A percentile compares a stretch with the other conserved stretches of the same genome.
phyloP scores from a whole-genome alignment of 2,329 filamentous ascomycete species.

The Bipolaris zeicola region DNA sequence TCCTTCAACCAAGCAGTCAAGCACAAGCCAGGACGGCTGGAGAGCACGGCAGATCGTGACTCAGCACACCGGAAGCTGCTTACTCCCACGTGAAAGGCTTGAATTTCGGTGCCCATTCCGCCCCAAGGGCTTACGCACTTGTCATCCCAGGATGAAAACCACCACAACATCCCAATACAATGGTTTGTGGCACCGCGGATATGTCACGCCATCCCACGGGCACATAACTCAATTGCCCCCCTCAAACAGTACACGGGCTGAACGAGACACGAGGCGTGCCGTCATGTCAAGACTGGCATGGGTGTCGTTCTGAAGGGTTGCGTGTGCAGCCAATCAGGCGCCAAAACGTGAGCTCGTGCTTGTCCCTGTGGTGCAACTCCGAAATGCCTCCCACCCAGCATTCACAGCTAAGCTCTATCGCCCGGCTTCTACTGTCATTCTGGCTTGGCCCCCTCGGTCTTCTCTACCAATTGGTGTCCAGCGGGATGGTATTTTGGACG shows the following conservation, averaged over 20 bases:
- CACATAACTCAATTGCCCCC: slow-evolving; percentile 9
- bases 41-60: background rate
- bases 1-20: background rate
- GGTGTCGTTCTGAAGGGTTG: slow-evolving; percentile 11
- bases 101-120: slow-evolving; percentile 1
- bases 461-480: slow-evolving; percentile 20
- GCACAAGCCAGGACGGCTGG: slow-evolving; percentile 1
- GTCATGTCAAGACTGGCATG: slow-evolving; percentile 12
- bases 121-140: background rate
- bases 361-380: slow-evolving; percentile 19
- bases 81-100: slow-evolving; percentile 11
- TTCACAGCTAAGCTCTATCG: slow-evolving; percentile 19
- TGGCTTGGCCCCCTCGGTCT: slow-evolving; percentile 9
- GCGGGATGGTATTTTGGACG: slow-evolving; percentile 15
- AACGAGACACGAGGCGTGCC: slow-evolving; percentile 17
- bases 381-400: slow-evolving; percentile 20
- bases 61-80: slow-evolving; percentile 1
- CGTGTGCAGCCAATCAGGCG: slow-evolving; percentile 18
- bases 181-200: slow-evolving; percentile 17
- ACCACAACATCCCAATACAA: slow-evolving; percentile 18
- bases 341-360: slow-evolving; percentile 26
- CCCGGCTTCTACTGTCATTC: slow-evolving; percentile 12
- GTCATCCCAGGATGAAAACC: slow-evolving; percentile 10
- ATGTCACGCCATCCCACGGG: slow-evolving; percentile 5
- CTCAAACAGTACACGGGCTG: slow-evolving; percentile 6